Percentiles rank a stretch among this genome's conserved stretches.
These are phyloP conservation scores for Penicillium sp. DNA, from an alignment of 2,329 filamentous ascomycete species.

Conservation along the genomic window DNA sequence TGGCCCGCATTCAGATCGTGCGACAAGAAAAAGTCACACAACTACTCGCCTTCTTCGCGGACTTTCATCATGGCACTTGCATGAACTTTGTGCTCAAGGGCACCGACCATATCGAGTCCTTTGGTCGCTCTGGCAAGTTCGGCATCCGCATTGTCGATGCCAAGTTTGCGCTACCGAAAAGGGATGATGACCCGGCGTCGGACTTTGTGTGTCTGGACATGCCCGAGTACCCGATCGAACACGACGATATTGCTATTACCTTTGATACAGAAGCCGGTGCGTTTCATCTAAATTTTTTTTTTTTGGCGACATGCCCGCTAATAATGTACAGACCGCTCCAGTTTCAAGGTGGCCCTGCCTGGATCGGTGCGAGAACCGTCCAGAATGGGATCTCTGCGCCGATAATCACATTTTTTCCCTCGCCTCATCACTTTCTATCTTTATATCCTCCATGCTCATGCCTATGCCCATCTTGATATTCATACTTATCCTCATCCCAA, in stretches of 20 bases:
- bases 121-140: constrained; percentile 60
- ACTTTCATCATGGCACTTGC: constrained; percentile 78
- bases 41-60: constrained; percentile 79
- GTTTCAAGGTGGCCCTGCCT: constrained; percentile 38
- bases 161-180: constrained; percentile 76
- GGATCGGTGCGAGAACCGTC: constrained; percentile 38
- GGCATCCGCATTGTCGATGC: constrained; percentile 79
- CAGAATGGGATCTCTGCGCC: constrained; percentile 40
- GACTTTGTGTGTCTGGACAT: constrained; percentile 80
- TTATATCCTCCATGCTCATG: background rate
- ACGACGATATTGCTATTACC: constrained; percentile 81
- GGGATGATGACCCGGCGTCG: constrained; percentile 51
- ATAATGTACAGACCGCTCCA: constrained; percentile 32
- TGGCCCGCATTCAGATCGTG: constrained; percentile 74
- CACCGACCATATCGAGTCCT: constrained; percentile 75
- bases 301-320: constrained; percentile 1
- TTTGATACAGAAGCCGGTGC: constrained; percentile 76
- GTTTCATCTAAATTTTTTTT: constrained; percentile 33
- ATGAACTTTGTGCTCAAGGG: constrained; percentile 85
- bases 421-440: background rate
- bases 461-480: background rate
- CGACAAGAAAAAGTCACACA: constrained; percentile 70
- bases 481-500: background rate
- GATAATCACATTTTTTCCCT: constrained; percentile 23
- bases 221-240: constrained; percentile 83